Percentiles rank a stretch among this genome's conserved stretches.
Evolutionary conservation across 1,284 basidiomycete genomes (phyloP).

Genomic region (Tremellales sp.): DNA sequence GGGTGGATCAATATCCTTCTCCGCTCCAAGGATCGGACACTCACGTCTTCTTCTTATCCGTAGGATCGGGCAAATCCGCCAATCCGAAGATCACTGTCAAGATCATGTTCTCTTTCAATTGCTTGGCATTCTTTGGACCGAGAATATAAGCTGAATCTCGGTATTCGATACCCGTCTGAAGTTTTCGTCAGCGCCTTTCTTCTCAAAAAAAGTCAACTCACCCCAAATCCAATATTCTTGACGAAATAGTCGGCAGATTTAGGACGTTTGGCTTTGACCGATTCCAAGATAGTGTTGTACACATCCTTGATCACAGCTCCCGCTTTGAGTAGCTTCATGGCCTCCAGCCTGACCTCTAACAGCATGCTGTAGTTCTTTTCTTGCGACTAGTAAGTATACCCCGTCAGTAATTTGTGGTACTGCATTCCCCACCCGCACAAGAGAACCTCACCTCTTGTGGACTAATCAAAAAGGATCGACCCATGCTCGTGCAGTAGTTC

Average conservation of each 20-base stretch:
- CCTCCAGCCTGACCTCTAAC: slow-evolving; percentile 71
- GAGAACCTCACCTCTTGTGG: slow-evolving; percentile 66
- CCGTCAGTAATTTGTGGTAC: neutral
- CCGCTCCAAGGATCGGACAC: slow-evolving; percentile 22
- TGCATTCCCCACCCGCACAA: neutral
- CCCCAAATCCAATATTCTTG: slow-evolving; percentile 88
- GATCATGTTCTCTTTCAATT: slow-evolving; percentile 75
- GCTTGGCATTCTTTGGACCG: slow-evolving; percentile 70
- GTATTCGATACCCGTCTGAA: slow-evolving; percentile 88
- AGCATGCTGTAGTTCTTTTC: slow-evolving; percentile 79
- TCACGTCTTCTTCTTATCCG: slow-evolving; percentile 64
- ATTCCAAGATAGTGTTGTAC: slow-evolving; percentile 71
- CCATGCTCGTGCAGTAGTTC: slow-evolving; percentile 87
- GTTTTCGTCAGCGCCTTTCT: slow-evolving; percentile 9
- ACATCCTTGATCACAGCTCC: slow-evolving; percentile 73
- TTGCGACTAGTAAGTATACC: slow-evolving; percentile 59
- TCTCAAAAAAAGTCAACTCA: slow-evolving; percentile 44
- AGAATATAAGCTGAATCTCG: slow-evolving; percentile 83
- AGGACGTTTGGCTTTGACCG: slow-evolving; percentile 70
- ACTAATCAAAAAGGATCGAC: slow-evolving; percentile 90
- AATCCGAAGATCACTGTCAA: slow-evolving; percentile 83
- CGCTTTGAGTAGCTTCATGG: slow-evolving; percentile 74
- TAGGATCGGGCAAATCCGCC: slow-evolving; percentile 69
- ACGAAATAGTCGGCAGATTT: slow-evolving; percentile 78
- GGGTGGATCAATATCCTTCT: slow-evolving; percentile 3